Evolutionary conservation across 257 asterid species (phyloP), one percentile per base, ranked within the genome.

Genomic region (Solanum commersonii): DNA sequence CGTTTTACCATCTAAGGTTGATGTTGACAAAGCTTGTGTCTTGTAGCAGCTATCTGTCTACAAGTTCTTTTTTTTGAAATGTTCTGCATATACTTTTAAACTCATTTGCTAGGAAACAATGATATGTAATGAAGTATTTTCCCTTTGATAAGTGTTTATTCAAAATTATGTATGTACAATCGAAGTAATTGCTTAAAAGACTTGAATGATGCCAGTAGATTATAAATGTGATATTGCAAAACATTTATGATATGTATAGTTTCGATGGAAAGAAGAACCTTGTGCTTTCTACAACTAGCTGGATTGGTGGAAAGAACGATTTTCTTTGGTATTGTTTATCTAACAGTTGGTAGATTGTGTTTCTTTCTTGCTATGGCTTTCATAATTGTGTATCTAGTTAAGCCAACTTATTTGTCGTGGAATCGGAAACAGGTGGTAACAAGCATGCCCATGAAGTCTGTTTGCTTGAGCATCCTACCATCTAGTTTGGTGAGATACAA

Each of bases 251-350:
- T 37, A 86, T 88, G 8, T 91, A 89, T 67, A 89, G 89, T 77
- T 89, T 89, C 8, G 13, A 88, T 49, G 91, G 92, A n/a, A 83
- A 84, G 87, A 91, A 91, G 87, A 87, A 89, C 42, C 87, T 89
- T 20, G 90, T 89, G 76, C 88, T 91, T 60, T 91, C 93, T 31
- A 89, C 93, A 31, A 65, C 90, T 35, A 88, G 90, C 70, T 89
- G 93, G 93, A 88, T 89, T 52, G 90, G 90, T 59, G 90, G 93
- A 18, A 88, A 86, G 84, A 91, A 91, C 72, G 78, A 88, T 68
- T 91, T 91, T 56, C 86, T 91, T 59, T 6, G 89, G 92, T 81
- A 86, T 91, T 73, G 91, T 86, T 5, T 89, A 91, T 87, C 90
- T 68, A 18, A 82, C 46, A 4, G 89, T 91, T 63, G 91, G 93